Conservation (phyloP, 192 early-diverging fungal species). For the Neocallimastix lanati region DNA sequence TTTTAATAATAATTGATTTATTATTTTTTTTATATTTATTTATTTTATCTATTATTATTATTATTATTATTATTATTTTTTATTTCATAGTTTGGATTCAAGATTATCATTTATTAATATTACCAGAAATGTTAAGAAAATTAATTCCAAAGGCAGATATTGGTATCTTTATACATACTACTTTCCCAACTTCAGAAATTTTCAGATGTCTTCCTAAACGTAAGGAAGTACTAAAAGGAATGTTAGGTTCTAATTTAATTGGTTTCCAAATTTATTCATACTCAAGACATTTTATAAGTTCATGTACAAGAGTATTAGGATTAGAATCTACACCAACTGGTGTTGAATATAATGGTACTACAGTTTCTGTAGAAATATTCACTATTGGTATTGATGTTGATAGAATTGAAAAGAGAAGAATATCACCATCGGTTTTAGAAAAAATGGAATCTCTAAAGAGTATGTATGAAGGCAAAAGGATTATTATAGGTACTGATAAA, state of each 20-base stretch:
- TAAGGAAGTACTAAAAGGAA: slow-evolving; percentile 22
- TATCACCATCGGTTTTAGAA: slow-evolving; percentile 38
- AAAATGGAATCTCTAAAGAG: slow-evolving; percentile 66
- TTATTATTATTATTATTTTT: no score
- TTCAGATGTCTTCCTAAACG: slow-evolving; percentile 67
- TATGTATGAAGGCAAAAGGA: slow-evolving; percentile 71
- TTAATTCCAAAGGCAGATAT: slow-evolving; percentile 68
- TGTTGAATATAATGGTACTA: slow-evolving; percentile 22
- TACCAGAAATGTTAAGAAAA: slow-evolving; percentile 72
- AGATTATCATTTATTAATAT: slow-evolving; percentile 91
- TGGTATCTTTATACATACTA: slow-evolving; percentile 91
- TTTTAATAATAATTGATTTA: no score
- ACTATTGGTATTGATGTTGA: slow-evolving; percentile 72
- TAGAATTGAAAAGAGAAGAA: slow-evolving; percentile 11
- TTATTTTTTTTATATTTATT: no score
- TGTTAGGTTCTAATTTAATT: slow-evolving; percentile 24
- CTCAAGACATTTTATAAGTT: slow-evolving; percentile 38
- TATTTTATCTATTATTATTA: no score
- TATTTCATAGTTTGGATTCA: slow-evolving; percentile 83
- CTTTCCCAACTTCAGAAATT: slow-evolving; percentile 88
- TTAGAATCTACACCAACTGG: slow-evolving; percentile 31
- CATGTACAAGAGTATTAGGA: slow-evolving; percentile 29
- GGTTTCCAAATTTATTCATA: slow-evolving; percentile 23
- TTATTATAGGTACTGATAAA: slow-evolving; percentile 93
- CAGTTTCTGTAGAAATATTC: slow-evolving; percentile 28